Conservation (phyloP, 78 protist species). For the Thecamonas trahens region DNA sequence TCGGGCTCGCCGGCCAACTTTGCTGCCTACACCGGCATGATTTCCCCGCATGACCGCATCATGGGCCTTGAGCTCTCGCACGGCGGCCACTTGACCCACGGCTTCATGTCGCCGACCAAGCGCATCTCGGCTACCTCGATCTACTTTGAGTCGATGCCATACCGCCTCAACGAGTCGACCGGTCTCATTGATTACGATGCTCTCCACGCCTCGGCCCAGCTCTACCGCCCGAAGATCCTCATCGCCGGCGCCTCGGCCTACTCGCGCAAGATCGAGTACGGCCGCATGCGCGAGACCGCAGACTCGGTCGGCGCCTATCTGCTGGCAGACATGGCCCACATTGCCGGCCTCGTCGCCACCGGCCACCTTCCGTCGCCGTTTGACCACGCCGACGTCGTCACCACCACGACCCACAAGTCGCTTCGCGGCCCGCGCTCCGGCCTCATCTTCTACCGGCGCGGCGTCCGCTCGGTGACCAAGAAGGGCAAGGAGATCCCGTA, state of each 20-base stretch:
- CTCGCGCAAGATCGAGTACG: constrained; percentile 94
- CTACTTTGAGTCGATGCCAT: constrained; percentile 96
- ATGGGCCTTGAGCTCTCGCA: constrained; percentile 98
- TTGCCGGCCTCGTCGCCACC: constrained; percentile 93
- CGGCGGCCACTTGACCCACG: constrained; percentile 98
- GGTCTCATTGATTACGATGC: constrained; percentile 95
- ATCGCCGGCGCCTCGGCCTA: constrained; percentile 94
- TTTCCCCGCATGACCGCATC: constrained; percentile 96
- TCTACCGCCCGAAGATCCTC: constrained; percentile 94
- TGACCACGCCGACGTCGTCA: constrained; percentile 91
- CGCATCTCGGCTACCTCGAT: constrained; percentile 87
- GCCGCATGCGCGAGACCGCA: constrained; percentile 78
- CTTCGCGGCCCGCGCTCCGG: constrained; percentile 98
- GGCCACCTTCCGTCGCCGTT: constrained; percentile 71
- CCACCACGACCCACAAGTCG: constrained; percentile 99
- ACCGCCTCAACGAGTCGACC: constrained; percentile 76
- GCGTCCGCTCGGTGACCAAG: constrained; percentile 9
- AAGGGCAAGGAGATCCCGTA: constrained; percentile 18
- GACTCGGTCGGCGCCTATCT: constrained; percentile 86
- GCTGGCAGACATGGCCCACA: constrained; percentile 98
- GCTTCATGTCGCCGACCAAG: constrained; percentile 91
- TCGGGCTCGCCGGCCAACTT: constrained; percentile 92
- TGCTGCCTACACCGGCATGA: constrained; percentile 83
- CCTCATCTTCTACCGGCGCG: constrained; percentile 94
- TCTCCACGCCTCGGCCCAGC: constrained; percentile 71